These are phyloP conservation scores for Epithele typhae DNA, from an alignment of 768 basidiomycete genomes.

Conservation along the genomic window DNA sequence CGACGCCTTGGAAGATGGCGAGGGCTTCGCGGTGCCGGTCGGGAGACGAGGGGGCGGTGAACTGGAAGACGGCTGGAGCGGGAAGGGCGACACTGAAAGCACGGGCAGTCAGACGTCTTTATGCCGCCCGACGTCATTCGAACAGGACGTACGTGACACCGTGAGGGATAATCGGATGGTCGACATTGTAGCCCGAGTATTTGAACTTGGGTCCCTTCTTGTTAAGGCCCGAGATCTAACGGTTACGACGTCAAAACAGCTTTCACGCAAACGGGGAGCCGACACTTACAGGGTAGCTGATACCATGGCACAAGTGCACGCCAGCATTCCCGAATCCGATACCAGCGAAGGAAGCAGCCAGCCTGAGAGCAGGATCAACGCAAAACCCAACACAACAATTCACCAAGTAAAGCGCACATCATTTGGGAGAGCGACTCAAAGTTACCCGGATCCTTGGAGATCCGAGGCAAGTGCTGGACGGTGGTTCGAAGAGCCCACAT, in stretches of 20 bases:
- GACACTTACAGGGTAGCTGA: slow-evolving; percentile 74
- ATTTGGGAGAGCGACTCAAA: slow-evolving; percentile 84
- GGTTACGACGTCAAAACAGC: background rate
- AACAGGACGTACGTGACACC: slow-evolving; percentile 58
- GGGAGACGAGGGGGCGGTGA: slow-evolving; percentile 91
- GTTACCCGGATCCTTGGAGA: slow-evolving; percentile 76
- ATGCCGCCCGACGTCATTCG: background rate
- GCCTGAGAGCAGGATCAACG: slow-evolving; percentile 34
- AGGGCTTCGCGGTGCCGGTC: slow-evolving; percentile 87
- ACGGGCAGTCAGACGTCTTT: background rate
- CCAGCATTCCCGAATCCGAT: slow-evolving; percentile 95
- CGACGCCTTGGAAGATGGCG: slow-evolving; percentile 72
- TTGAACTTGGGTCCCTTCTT: slow-evolving; percentile 91
- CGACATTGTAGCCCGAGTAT: slow-evolving; percentile 84
- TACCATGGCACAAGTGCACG: slow-evolving; percentile 86
- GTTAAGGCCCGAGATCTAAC: slow-evolving; percentile 87
- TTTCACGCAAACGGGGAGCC: background rate
- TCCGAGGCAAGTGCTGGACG: slow-evolving; percentile 82
- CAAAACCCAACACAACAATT: background rate
- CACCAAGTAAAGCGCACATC: slow-evolving; percentile 52
- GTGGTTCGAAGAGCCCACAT: slow-evolving; percentile 90
- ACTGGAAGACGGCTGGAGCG: slow-evolving; percentile 92
- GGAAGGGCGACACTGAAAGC: slow-evolving; percentile 72
- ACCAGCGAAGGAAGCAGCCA: slow-evolving; percentile 92
- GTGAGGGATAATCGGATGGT: slow-evolving; percentile 89